Base-by-base conservation (phyloP, 352 stramenopile genomes). In the Phytopythium oedochilum region DNA sequence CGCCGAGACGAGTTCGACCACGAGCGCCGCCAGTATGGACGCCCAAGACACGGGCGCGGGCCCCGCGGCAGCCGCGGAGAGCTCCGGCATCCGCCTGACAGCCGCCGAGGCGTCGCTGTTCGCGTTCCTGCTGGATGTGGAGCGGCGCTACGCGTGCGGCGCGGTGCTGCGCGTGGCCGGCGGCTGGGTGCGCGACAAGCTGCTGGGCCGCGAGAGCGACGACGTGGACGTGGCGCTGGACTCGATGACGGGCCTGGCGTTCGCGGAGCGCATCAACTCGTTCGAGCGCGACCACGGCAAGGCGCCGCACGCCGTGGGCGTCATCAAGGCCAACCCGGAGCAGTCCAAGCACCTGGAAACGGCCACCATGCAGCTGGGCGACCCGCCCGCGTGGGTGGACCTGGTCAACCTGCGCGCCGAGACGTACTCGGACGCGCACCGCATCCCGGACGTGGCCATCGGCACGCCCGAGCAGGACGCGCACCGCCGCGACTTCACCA, bases 131-230 rank as follows among this genome's bases (percentile, higher is more conserved):
- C 47, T 81, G 55, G 62, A 83, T 9, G 79, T 91, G 25, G 76
- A 75, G 26, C 68, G 75, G 23, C 75, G 88, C 32, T 75, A 77
- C 39, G 57, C 59, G 22, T 68, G 64, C 25, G 61, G 52, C 44
- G 64, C 92, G 7, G 97, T 94, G 22, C 65, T 99, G 15, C 86
- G 97, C 40, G 94, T 99, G 25, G 96, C 96, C 29, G 97, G 97
- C 36, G 97, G 97, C n/a, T 99, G 97, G 97, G 97, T 99, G n/a
- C 90, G 97, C 25, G 97, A 99, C 71, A 99, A 99, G 77, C 75
- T 99, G 7, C 71, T 96, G 28, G 85, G 83, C 9, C 70, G 71
- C 52, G 61, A 86, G 25, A 94, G 83, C 62, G 83, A 92, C 55
- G 97, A 99, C 70, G 97, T 99, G 67, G 97, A 99, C 76, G 97